A percentile compares a stretch with the other conserved stretches of the same genome.
Evolutionary conservation across 768 basidiomycete genomes (phyloP).

Genomic region (Leccinum fibrillosum): DNA sequence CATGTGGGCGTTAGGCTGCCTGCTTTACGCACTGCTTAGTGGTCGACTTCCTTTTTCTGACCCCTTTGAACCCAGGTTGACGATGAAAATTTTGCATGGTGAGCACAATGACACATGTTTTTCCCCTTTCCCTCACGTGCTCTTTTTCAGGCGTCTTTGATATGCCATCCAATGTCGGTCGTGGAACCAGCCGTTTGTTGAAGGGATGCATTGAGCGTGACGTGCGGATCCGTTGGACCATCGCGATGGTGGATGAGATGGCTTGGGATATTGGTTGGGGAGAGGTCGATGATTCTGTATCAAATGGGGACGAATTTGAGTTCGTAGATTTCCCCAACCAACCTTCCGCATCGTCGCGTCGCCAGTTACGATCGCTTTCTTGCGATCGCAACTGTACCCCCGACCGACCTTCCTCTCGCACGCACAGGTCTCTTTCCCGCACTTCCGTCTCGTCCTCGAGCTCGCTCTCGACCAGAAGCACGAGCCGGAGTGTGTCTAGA

Average conservation of each 20-base stretch:
- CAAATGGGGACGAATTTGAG: slow-evolving; percentile 29
- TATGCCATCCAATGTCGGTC: slow-evolving; percentile 52
- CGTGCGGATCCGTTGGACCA: slow-evolving; percentile 68
- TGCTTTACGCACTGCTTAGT: slow-evolving; percentile 81
- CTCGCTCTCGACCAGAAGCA: slow-evolving; percentile 37
- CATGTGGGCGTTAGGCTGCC: slow-evolving; percentile 92
- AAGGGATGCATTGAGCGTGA: slow-evolving; percentile 75
- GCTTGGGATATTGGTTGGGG: slow-evolving; percentile 81
- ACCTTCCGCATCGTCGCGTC: slow-evolving; percentile 16
- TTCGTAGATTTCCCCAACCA: slow-evolving; percentile 18
- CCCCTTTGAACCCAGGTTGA: slow-evolving; percentile 85
- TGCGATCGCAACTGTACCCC: slow-evolving; percentile 12
- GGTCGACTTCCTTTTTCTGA: slow-evolving; percentile 88
- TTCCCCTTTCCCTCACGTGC: slow-evolving; percentile 7
- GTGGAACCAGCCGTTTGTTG: slow-evolving; percentile 65
- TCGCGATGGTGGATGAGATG: slow-evolving; percentile 73
- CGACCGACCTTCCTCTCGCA: slow-evolving; percentile 25
- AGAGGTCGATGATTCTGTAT: slow-evolving; percentile 37
- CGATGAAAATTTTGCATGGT: slow-evolving; percentile 90
- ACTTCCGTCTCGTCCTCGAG: slow-evolving; percentile 41
- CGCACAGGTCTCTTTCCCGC: slow-evolving; percentile 49
- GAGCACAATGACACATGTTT: slow-evolving; percentile 29
- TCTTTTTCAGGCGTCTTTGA: slow-evolving; percentile 55
- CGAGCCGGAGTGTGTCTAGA: slow-evolving; percentile 41
- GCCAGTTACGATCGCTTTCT: slow-evolving; percentile 30